phyloP scores from a whole-genome alignment of 2,329 filamentous ascomycete species.

The Aspergillus niger region DNA sequence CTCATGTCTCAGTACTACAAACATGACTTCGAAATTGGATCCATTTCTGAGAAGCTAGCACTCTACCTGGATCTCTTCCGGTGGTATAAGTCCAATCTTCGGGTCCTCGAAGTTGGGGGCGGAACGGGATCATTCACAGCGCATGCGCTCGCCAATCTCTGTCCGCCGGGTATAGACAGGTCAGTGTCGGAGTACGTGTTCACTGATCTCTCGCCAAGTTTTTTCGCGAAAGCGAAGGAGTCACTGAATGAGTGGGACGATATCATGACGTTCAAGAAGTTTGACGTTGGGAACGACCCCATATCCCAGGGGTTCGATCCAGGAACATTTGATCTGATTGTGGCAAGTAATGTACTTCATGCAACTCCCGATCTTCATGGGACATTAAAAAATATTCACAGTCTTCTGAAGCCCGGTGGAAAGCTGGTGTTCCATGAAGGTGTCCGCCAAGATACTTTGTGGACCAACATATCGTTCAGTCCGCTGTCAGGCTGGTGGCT shows the following conservation, averaged over 20 bases:
- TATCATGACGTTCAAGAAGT: slow-evolving; percentile 27
- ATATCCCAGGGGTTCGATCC: slow-evolving; percentile 27
- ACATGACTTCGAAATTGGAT: slow-evolving; percentile 21
- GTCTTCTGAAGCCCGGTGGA: slow-evolving; percentile 43
- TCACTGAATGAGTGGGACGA: slow-evolving; percentile 26
- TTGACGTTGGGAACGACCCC: slow-evolving; percentile 30
- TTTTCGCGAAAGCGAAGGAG: slow-evolving; percentile 34
- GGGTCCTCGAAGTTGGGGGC: slow-evolving; percentile 31
- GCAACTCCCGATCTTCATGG: slow-evolving; percentile 26
- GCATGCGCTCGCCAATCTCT: slow-evolving; percentile 12
- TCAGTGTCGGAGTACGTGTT: slow-evolving; percentile 15
- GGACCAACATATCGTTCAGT: slow-evolving; percentile 31
- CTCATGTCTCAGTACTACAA: slow-evolving; percentile 34
- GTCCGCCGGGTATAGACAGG: not conserved
- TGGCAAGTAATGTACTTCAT: slow-evolving; percentile 35
- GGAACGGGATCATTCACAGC: slow-evolving; percentile 34
- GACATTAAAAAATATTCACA: slow-evolving; percentile 25
- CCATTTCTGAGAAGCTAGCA: not conserved
- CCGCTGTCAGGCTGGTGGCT: slow-evolving; percentile 40
- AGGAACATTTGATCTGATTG: slow-evolving; percentile 30
- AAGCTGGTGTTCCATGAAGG: slow-evolving; percentile 47
- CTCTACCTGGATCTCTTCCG: not conserved
- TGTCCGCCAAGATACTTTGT: slow-evolving; percentile 4
- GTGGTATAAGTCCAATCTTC: slow-evolving; percentile 1
- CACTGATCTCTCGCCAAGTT: slow-evolving; percentile 29